phyloP scores from a whole-genome alignment of 2,329 filamentous ascomycete genomes.

The Dactylellina parvicollis region DNA sequence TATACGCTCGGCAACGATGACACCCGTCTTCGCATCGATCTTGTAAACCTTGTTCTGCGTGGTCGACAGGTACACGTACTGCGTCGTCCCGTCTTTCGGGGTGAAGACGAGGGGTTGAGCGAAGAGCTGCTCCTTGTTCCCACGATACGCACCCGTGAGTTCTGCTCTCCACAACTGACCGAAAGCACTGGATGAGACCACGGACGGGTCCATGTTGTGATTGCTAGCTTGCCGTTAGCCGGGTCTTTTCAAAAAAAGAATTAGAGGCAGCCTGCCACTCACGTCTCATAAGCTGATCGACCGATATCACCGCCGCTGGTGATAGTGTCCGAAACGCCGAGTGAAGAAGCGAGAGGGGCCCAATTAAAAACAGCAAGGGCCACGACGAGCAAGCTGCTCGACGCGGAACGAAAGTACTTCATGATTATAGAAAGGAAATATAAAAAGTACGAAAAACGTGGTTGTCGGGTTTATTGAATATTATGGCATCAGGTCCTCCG shows the following conservation, averaged over 20 bases:
- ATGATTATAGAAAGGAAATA: constrained; percentile 45
- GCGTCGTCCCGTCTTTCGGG: constrained; percentile 62
- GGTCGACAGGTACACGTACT: constrained; percentile 69
- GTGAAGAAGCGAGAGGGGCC: constrained; percentile 30
- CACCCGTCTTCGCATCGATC: constrained; percentile 67
- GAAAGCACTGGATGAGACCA: constrained; percentile 68
- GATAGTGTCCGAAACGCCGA: constrained; percentile 66
- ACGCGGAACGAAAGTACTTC: constrained; percentile 47
- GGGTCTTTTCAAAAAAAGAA: no score
- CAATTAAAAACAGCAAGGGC: constrained; percentile 34
- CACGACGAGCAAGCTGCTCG: constrained; percentile 33
- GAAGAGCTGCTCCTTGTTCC: constrained; percentile 66
- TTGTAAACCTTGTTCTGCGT: constrained; percentile 71
- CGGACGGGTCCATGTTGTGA: constrained; percentile 72
- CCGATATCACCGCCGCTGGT: constrained; percentile 71
- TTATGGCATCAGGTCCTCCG: constrained; percentile 41
- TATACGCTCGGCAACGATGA: constrained; percentile 65
- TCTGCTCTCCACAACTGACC: constrained; percentile 67
- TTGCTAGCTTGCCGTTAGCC: constrained; percentile 63
- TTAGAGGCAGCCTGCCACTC: no score
- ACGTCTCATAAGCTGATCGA: constrained; percentile 66
- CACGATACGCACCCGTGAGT: constrained; percentile 67
- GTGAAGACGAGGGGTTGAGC: constrained; percentile 68
- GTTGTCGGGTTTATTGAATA: constrained; percentile 5
- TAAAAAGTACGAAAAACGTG: no score